Percentiles rank a stretch among this genome's conserved stretches.
phyloP scores from a whole-genome alignment of 148 eudicot species.

The Fagopyrum esculentum region DNA sequence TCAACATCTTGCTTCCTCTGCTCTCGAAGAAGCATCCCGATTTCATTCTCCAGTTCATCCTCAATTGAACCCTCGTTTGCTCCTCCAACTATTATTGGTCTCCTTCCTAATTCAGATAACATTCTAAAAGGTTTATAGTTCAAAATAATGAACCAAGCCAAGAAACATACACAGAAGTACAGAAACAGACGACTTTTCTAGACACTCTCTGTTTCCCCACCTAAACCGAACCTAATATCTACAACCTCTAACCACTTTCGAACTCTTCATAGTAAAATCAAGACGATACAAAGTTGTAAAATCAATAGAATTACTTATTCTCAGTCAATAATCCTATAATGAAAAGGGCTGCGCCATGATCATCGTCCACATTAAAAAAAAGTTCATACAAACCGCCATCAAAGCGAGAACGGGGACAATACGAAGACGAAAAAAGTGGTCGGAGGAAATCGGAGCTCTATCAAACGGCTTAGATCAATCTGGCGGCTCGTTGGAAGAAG shows the following conservation, averaged over 20 bases:
- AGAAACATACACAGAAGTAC: background rate
- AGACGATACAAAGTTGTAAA: background rate
- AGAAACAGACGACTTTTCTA: background rate
- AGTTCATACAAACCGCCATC: background rate
- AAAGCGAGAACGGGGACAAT: background rate
- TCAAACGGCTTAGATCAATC: background rate
- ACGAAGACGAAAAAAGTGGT: background rate
- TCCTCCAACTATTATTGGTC: conserved; percentile 32
- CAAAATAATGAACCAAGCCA: background rate
- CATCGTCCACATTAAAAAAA: conserved; percentile 1
- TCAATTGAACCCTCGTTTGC: conserved; percentile 66
- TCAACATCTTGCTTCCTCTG: conserved; percentile 47
- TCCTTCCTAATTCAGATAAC: conserved; percentile 66
- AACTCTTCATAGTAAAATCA: background rate
- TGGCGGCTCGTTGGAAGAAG: background rate
- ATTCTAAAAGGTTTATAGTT: conserved; percentile 14
- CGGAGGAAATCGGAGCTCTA: background rate
- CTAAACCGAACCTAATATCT: background rate
- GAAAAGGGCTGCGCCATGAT: background rate
- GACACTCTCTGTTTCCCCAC: background rate
- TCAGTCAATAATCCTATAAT: background rate
- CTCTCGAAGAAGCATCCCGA: conserved; percentile 61
- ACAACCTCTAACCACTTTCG: background rate
- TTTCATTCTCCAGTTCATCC: conserved; percentile 80
- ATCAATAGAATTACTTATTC: background rate